Conservation (phyloP, 192 early-diverging fungal genomes). For the Blastocladiella britannica region DNA sequence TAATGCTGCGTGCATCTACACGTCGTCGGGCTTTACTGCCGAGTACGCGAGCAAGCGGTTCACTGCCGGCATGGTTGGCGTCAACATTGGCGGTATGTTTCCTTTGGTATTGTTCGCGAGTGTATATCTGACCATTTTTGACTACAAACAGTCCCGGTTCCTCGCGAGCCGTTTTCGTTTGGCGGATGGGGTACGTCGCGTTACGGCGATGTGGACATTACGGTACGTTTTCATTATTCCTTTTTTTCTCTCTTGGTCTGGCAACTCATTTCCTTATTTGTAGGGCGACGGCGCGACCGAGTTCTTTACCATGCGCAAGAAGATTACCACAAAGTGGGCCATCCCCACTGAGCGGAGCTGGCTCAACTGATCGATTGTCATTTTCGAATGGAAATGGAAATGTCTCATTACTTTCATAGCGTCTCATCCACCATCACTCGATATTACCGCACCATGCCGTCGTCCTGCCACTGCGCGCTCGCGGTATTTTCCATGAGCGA, state of each 20-base stretch:
- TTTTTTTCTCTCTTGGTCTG: no score
- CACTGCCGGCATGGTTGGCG: slow-evolving; percentile 57
- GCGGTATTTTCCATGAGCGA: no score
- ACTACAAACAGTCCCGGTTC: slow-evolving; percentile 1
- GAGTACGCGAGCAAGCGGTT: slow-evolving; percentile 48
- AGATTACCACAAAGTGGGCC: slow-evolving; percentile 62
- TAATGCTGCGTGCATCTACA: slow-evolving; percentile 55
- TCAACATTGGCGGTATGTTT: slow-evolving; percentile 54
- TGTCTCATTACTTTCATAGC: no score
- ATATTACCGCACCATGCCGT: no score
- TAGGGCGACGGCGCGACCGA: slow-evolving; percentile 44
- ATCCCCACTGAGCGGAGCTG: slow-evolving; percentile 32
- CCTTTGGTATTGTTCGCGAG: slow-evolving; percentile 22
- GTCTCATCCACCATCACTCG: no score
- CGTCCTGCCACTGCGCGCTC: no score
- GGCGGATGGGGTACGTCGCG: slow-evolving; percentile 47
- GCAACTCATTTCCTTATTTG: slow-evolving; percentile 1
- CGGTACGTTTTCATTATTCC: no score
- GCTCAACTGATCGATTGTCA: slow-evolving; percentile 24
- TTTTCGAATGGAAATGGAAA: no score
- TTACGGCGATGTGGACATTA: slow-evolving; percentile 54
- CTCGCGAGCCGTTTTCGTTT: slow-evolving; percentile 60
- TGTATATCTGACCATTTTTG: background rate
- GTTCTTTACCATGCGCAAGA: slow-evolving; percentile 49
- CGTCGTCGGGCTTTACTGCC: slow-evolving; percentile 33